These are phyloP conservation scores for Artemisia princeps DNA, from an alignment of 140 eudicot species.

Conservation along the genomic window DNA sequence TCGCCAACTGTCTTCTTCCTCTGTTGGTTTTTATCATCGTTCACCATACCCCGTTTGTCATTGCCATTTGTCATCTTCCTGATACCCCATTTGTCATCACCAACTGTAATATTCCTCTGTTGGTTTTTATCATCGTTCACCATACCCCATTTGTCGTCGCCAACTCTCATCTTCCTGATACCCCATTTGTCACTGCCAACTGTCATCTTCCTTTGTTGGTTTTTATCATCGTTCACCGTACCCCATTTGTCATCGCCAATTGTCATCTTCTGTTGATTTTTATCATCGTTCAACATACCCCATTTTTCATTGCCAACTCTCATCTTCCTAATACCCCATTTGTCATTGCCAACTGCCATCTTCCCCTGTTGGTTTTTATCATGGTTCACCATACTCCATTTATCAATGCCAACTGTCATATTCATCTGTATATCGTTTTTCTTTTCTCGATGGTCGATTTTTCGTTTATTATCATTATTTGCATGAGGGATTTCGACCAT, in stretches of 20 bases:
- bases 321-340: no score
- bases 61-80: neutral
- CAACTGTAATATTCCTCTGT: neutral
- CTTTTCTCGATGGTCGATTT: conserved; percentile 16
- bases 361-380: no score
- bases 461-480: conserved; percentile 31
- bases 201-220: no score
- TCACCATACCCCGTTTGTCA: neutral
- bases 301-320: no score
- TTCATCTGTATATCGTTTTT: neutral
- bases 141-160: neutral
- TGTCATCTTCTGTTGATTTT: no score
- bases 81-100: neutral
- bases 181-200: no score
- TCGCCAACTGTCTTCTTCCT: neutral
- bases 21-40: no score
- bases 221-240: neutral
- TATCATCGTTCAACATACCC: neutral
- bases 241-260: no score
- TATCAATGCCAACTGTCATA: conserved; percentile 3
- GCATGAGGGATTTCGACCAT: conserved; percentile 12
- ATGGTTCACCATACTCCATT: neutral
- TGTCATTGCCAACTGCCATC: no score
- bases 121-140: no score
- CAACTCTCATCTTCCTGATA: no score